A percentile compares a stretch with the other conserved stretches of the same genome.
These are phyloP conservation scores for Aspergillus jensenii DNA, from an alignment of 2,329 filamentous ascomycete species.

Conservation along the genomic window DNA sequence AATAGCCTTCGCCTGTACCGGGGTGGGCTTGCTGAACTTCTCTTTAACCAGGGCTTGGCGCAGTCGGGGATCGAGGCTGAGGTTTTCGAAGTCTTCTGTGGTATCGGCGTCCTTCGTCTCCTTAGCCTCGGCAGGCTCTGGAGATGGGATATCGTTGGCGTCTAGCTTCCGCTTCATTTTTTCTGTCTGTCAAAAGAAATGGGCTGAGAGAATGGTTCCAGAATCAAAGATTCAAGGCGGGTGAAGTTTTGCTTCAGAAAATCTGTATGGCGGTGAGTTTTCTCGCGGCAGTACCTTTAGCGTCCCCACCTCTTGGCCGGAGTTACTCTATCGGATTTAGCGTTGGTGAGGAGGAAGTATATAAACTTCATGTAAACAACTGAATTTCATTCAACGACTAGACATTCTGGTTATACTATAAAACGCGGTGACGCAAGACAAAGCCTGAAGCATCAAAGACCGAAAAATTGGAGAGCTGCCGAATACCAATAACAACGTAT, in stretches of 20 bases:
- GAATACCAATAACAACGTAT: not conserved
- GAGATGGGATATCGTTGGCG: conserved; percentile 46
- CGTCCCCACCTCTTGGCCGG: not conserved
- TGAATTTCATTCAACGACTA: not conserved
- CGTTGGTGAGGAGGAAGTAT: not conserved
- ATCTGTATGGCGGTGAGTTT: conserved; percentile 35
- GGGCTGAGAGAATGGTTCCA: not conserved
- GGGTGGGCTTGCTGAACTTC: conserved; percentile 82
- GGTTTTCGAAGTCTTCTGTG: conserved; percentile 67
- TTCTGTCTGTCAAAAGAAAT: not conserved
- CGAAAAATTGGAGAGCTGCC: not conserved
- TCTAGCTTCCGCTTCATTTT: conserved; percentile 54
- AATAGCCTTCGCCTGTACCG: conserved; percentile 83
- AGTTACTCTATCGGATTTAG: not conserved
- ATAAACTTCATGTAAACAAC: not conserved
- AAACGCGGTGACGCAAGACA: not conserved
- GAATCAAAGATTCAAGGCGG: not conserved
- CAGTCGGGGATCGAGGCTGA: conserved; percentile 80
- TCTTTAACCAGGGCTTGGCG: conserved; percentile 83
- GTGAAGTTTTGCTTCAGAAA: conserved; percentile 32
- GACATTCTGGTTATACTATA: not conserved
- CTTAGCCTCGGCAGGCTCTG: conserved; percentile 28
- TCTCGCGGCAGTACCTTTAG: conserved; percentile 25
- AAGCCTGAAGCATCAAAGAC: too few species aligned
- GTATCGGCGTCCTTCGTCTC: conserved; percentile 30